Conservation (phyloP, 164 flowering plant genomes). For the Vitis rupestris region DNA sequence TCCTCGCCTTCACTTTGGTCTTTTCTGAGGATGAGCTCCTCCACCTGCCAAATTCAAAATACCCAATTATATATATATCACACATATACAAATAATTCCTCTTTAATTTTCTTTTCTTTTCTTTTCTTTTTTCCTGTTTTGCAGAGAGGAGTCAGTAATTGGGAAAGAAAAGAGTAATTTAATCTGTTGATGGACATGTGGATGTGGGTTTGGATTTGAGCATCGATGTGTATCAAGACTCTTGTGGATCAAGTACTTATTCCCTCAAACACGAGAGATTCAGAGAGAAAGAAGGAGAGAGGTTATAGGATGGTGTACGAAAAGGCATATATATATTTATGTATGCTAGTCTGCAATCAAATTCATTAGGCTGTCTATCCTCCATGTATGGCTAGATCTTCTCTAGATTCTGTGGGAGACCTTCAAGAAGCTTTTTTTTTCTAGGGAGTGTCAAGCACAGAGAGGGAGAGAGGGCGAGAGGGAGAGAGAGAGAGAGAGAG, state of each 20-base stretch:
- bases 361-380: neutral
- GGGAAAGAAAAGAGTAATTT: neutral
- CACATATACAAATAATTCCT: too few relatives aligned
- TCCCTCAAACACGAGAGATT: neutral
- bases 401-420: constrained; percentile 3
- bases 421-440: neutral
- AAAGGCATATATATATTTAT: neutral
- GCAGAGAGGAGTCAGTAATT: neutral
- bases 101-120: too few relatives aligned
- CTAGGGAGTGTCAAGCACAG: neutral
- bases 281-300: constrained; percentile 2
- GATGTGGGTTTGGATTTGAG: constrained; percentile 1
- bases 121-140: too few relatives aligned
- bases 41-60: constrained; percentile 47
- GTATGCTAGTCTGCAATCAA: neutral
- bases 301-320: neutral
- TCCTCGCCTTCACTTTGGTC: constrained; percentile 74
- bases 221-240: constrained; percentile 13
- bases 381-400: constrained; percentile 2
- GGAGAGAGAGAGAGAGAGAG: neutral
- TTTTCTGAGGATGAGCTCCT: constrained; percentile 53
- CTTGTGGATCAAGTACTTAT: neutral
- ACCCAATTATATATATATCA: neutral
- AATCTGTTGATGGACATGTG: constrained; percentile 2
- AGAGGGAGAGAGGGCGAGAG: constrained; percentile 9